Base-by-base conservation (phyloP, 2,329 filamentous ascomycete species). In the Aureobasidium sp. region DNA sequence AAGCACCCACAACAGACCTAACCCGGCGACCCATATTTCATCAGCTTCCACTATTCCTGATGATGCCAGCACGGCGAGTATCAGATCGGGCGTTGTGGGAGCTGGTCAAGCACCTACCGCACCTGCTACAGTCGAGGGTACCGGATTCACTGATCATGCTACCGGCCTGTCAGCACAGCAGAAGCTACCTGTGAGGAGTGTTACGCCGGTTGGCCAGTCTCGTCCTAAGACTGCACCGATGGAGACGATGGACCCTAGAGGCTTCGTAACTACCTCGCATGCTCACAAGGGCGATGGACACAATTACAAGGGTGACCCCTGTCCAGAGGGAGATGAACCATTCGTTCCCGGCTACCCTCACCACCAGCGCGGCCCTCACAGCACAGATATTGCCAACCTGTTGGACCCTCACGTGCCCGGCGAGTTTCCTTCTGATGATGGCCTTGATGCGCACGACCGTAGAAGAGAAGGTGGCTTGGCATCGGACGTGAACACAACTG, bases 21-120 rank as follows among this genome's bases (percentile, higher is more conserved):
- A 14, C 56, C 56, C 32, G 57, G 55, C 44, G 45, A 27, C 48
- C 54, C 53, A 25, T 21, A 30, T n/a, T 8, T 37, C 45, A 5
- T 21, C 41, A 29, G 41, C 22, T 19, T 27, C 41, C 7, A 45
- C 21, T 17, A 29, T 59, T 14, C 17, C 54, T 24, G 24, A 34
- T 16, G n/a, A 49, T 32, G 40, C 24, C 17, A 70, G 66, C 55
- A 62, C 61, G 25, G 64, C 65, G 16, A 70, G 67, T 57, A 68
- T 70, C 62, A 70, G 70, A 59, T 70, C 67, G 54, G 68, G 67
- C 44, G 66, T 70, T 12, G 65, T 69, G 47, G 69, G 70, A 21
- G 44, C 52, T 19, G 44, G 25, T 3, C 44, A 47, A 14, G 24
- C 53, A 30, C 40, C 57, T 45, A 16, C 3, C 42, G n/a, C 41